phyloP scores from a whole-genome alignment of 129 eudicot genomes.

The Deinandra increscens region DNA sequence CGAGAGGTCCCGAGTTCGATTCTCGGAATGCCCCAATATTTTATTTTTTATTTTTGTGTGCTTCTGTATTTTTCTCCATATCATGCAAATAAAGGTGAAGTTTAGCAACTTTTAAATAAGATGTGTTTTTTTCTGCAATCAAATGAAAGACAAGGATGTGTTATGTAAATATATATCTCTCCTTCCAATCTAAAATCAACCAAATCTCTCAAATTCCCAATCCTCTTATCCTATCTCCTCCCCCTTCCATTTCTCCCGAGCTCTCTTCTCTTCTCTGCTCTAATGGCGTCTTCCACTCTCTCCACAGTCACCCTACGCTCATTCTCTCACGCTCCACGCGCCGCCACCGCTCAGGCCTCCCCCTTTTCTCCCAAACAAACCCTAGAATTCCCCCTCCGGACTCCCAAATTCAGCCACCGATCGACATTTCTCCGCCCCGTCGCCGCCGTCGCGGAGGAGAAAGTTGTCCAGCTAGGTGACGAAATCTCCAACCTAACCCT shows the following conservation, averaged over 20 bases:
- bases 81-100: too few species aligned
- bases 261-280: constrained; percentile 13
- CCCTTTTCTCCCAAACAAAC: constrained; percentile 43
- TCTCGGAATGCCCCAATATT: constrained; percentile 85
- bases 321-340: constrained; percentile 28
- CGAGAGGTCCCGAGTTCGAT: constrained; percentile 99
- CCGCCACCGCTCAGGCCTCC: constrained; percentile 21
- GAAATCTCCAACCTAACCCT: constrained; percentile 68
- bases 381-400: constrained; percentile 43
- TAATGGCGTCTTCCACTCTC: constrained; percentile 73
- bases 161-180: not conserved
- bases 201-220: not conserved
- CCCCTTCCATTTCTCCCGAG: constrained; percentile 1
- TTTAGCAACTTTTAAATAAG: not conserved
- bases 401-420: constrained; percentile 49
- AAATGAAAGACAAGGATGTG: not conserved
- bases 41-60: too few species aligned
- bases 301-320: constrained; percentile 54
- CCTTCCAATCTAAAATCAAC: constrained; percentile 10
- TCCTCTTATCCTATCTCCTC: constrained; percentile 54
- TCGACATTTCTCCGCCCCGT: constrained; percentile 59
- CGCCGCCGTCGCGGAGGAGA: constrained; percentile 80
- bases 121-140: not conserved
- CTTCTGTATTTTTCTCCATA: too few species aligned
- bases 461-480: constrained; percentile 58